Conservation (phyloP, 179 eudicot species). For the Pouteria campechiana region DNA sequence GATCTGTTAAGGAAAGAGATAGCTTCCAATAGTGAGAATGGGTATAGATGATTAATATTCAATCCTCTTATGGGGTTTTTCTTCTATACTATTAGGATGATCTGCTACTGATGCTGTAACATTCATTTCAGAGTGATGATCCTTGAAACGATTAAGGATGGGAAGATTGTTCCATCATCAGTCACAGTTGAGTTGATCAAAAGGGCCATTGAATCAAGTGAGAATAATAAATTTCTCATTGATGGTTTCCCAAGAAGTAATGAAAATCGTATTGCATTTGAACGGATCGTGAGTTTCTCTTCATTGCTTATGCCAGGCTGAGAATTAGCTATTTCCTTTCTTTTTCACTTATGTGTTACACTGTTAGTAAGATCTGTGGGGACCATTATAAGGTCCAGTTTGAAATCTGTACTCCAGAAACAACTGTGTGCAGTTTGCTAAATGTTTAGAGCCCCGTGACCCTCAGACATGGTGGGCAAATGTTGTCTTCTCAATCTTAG, state of each 20-base stretch:
- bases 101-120: constrained; percentile 4
- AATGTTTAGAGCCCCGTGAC: too few species aligned
- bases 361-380: too few species aligned
- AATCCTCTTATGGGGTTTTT: not conserved
- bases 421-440: too few species aligned
- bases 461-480: too few species aligned
- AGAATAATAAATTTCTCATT: constrained; percentile 63
- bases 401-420: too few species aligned
- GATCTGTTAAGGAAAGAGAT: constrained; percentile 79
- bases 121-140: constrained; percentile 60
- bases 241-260: constrained; percentile 95
- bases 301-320: constrained; percentile 1
- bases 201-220: constrained; percentile 46
- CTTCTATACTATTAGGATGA: constrained; percentile 3
- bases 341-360: too few species aligned
- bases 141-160: constrained; percentile 68
- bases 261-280: constrained; percentile 78
- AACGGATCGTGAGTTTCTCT: constrained; percentile 54
- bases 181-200: constrained; percentile 72
- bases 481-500: too few species aligned
- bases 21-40: constrained; percentile 47
- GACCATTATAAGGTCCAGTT: too few species aligned
- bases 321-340: not conserved
- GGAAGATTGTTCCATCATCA: constrained; percentile 85
- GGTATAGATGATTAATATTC: constrained; percentile 27